Evolutionary conservation across 441 rosid species (phyloP).

Genomic region (Erysimum cheiri): DNA sequence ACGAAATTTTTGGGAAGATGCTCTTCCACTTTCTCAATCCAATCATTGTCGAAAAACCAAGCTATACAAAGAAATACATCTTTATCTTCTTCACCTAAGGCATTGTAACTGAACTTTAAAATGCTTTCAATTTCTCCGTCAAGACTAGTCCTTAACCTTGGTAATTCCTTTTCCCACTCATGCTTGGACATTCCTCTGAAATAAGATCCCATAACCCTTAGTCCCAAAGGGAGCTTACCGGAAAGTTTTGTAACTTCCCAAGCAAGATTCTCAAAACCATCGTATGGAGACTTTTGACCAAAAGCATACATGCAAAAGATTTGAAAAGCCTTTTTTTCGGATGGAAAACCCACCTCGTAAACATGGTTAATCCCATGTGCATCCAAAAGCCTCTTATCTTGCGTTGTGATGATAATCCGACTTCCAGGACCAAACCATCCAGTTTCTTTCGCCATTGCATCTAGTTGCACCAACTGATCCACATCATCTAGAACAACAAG

Average conservation of each 20-base stretch:
- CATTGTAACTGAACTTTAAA: constrained; percentile 1
- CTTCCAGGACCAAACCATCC: constrained; percentile 37
- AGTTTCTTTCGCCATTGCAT: constrained; percentile 21
- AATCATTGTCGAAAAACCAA: not conserved
- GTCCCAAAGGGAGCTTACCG: constrained; percentile 57
- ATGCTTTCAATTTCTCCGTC: constrained; percentile 6
- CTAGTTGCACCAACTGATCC: constrained; percentile 27
- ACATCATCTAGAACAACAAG: constrained; percentile 36
- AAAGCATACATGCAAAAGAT: constrained; percentile 58
- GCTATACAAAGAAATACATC: not conserved
- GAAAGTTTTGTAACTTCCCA: constrained; percentile 46
- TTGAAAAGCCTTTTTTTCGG: not conserved
- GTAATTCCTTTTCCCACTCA: constrained; percentile 4
- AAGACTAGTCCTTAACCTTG: constrained; percentile 21
- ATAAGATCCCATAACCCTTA: constrained; percentile 62
- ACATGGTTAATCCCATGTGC: not conserved
- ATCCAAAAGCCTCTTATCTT: constrained; percentile 8
- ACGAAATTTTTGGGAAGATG: not conserved
- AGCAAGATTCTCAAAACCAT: constrained; percentile 43
- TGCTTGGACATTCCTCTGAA: constrained; percentile 23
- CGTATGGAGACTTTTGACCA: constrained; percentile 49
- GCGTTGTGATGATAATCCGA: constrained; percentile 33
- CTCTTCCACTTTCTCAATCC: not conserved
- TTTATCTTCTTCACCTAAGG: constrained; percentile 16
- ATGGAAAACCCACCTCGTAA: constrained; percentile 11